These are phyloP conservation scores for Vitis hybrid DNA, from an alignment of 177 flowering plant genomes.

Conservation along the genomic window DNA sequence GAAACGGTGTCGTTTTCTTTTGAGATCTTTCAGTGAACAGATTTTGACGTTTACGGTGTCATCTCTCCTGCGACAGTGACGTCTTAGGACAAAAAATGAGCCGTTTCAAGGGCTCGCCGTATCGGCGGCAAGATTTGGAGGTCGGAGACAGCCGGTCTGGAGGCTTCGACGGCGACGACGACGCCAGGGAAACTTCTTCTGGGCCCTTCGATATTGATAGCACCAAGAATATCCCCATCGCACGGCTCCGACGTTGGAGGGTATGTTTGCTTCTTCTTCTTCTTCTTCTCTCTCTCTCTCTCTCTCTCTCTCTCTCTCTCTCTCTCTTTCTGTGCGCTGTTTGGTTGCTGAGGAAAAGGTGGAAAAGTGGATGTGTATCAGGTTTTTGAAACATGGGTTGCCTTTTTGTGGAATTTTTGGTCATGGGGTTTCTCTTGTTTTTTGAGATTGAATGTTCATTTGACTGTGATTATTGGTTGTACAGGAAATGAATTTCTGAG, in stretches of 20 bases:
- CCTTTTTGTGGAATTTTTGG: too few species aligned
- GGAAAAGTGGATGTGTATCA: too few species aligned
- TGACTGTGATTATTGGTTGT: too few species aligned
- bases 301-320: neutral
- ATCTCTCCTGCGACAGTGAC: conserved; percentile 69
- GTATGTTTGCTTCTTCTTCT: conserved; percentile 28
- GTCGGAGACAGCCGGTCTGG: conserved; percentile 26
- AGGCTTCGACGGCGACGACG: conserved; percentile 21
- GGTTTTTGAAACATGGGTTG: too few species aligned
- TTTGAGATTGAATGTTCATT: too few species aligned
- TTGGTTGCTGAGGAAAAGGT: neutral
- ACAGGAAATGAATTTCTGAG: too few species aligned
- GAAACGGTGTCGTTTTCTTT: neutral
- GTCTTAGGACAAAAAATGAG: conserved; percentile 13
- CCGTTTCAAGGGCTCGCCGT: conserved; percentile 31
- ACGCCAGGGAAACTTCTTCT: neutral
- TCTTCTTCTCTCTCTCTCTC: too few species aligned
- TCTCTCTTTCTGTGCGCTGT: neutral
- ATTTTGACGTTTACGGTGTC: conserved; percentile 35
- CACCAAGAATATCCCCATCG: conserved; percentile 68
- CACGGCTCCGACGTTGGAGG: conserved; percentile 76
- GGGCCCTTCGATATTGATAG: conserved; percentile 56
- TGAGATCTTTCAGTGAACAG: neutral
- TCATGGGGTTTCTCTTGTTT: too few species aligned
- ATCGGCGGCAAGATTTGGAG: conserved; percentile 42